phyloP scores from a whole-genome alignment of 108 stramenopile genomes.

The Chaetoceros muelleri region DNA sequence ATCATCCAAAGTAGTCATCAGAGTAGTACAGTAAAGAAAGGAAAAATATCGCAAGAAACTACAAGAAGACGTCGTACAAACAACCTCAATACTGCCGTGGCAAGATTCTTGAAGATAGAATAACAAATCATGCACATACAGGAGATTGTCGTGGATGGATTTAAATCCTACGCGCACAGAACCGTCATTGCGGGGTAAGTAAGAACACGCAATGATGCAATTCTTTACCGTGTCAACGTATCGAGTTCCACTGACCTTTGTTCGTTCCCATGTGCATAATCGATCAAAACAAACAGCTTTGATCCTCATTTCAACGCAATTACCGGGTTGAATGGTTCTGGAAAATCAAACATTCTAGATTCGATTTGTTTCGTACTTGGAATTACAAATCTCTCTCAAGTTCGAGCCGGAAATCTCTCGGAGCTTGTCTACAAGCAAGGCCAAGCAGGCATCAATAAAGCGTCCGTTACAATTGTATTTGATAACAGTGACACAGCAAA shows the following conservation, averaged over 20 bases:
- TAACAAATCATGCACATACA: constrained; percentile 81
- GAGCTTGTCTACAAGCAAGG: constrained; percentile 99
- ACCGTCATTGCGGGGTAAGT: constrained; percentile 93
- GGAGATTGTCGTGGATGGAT: constrained; percentile 97
- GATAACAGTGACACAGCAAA: constrained; percentile 83
- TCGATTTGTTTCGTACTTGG: constrained; percentile 99
- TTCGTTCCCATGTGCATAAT: not conserved
- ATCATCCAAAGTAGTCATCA: too few relatives aligned
- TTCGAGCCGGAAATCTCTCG: constrained; percentile 93
- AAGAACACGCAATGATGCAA: not conserved
- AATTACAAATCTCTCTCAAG: constrained; percentile 94
- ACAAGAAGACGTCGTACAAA: too few relatives aligned
- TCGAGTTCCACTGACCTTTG: not conserved
- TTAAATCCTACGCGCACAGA: constrained; percentile 97
- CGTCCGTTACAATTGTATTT: constrained; percentile 92
- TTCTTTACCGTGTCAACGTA: not conserved
- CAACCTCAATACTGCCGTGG: too few relatives aligned
- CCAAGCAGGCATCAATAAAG: constrained; percentile 98
- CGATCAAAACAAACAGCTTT: constrained; percentile 55
- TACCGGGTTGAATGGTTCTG: constrained; percentile 98
- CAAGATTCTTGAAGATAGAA: not conserved
- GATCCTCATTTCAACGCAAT: constrained; percentile 99
- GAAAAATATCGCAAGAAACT: too few relatives aligned
- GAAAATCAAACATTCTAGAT: constrained; percentile 98
- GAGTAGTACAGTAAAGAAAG: too few relatives aligned